Percentiles rank a stretch among this genome's conserved stretches.
Conservation (phyloP, 2,329 filamentous ascomycete species). For the Claviceps citrina region DNA sequence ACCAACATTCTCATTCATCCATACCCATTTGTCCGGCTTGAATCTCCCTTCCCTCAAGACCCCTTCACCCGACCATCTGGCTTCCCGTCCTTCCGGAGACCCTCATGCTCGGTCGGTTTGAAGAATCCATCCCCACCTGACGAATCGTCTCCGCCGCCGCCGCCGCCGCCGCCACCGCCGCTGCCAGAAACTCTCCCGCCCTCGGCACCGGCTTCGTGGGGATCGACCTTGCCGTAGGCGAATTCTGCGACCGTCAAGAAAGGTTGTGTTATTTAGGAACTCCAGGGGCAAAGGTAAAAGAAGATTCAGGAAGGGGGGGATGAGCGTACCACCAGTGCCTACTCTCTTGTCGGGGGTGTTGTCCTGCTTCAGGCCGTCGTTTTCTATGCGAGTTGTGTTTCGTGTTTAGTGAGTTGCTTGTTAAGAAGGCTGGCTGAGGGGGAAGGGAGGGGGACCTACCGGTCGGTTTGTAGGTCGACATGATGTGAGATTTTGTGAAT, state of each 20-base stretch:
- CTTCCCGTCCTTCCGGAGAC: not conserved
- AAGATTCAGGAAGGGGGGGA: not conserved
- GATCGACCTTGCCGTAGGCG: conserved; percentile 1
- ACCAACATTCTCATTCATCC: too few relatives aligned
- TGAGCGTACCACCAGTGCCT: not conserved
- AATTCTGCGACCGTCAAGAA: too few relatives aligned
- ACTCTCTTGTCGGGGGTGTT: conserved; percentile 1
- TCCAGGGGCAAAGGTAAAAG: too few relatives aligned
- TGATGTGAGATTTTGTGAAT: too few relatives aligned
- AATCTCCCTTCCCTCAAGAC: not conserved
- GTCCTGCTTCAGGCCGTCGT: conserved; percentile 1
- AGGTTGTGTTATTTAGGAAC: too few relatives aligned
- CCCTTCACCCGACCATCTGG: not conserved
- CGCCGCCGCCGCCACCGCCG: not conserved
- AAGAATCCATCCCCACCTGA: not conserved
- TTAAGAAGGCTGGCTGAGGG: too few relatives aligned
- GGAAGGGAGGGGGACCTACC: not conserved
- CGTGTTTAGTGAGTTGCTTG: too few relatives aligned
- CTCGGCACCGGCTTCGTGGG: not conserved
- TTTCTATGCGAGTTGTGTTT: not conserved
- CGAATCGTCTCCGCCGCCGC: not conserved
- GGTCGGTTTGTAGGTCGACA: too few relatives aligned
- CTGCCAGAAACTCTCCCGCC: not conserved
- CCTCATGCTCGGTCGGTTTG: conserved; percentile 1
- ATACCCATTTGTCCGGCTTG: too few relatives aligned